Percentiles rank a stretch among this genome's conserved stretches.
These are phyloP conservation scores for Mrakia hoshinonis DNA, from an alignment of 768 basidiomycete species.

Conservation along the genomic window DNA sequence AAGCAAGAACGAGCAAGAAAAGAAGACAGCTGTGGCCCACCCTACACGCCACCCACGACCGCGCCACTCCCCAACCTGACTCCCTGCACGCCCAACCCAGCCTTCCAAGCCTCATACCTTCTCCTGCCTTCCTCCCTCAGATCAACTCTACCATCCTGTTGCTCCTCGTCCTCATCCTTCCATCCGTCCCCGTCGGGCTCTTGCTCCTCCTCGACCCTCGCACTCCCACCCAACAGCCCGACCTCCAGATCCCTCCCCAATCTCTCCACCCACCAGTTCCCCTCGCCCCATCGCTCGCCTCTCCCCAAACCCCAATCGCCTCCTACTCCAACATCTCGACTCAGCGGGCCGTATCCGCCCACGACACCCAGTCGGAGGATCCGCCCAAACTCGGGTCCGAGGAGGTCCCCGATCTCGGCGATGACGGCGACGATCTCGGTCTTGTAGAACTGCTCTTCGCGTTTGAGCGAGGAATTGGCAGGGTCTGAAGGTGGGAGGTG, in stretches of 20 bases:
- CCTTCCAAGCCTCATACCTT: conserved; percentile 4
- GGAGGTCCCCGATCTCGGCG: neutral
- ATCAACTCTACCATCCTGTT: neutral
- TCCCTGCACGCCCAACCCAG: neutral
- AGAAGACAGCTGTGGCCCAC: too few relatives aligned
- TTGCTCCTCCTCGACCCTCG: neutral
- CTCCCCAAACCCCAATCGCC: neutral
- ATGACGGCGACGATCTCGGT: neutral
- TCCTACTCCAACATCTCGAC: neutral
- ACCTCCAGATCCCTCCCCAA: neutral
- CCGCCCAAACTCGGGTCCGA: neutral
- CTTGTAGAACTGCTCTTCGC: neutral
- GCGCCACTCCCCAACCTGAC: neutral
- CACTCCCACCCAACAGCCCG: neutral
- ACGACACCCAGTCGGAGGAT: neutral
- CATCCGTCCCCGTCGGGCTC: neutral
- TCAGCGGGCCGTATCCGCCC: conserved; percentile 1
- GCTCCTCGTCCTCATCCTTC: neutral
- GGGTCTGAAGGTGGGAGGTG: neutral
- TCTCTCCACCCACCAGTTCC: neutral
- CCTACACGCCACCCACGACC: too few relatives aligned
- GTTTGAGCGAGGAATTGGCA: neutral
- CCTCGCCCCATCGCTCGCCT: neutral
- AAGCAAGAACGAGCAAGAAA: too few relatives aligned
- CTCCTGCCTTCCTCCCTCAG: conserved; percentile 3